Evolutionary conservation across 495 filamentous ascomycete species (phyloP).

Genomic region (Tuber magnatum): DNA sequence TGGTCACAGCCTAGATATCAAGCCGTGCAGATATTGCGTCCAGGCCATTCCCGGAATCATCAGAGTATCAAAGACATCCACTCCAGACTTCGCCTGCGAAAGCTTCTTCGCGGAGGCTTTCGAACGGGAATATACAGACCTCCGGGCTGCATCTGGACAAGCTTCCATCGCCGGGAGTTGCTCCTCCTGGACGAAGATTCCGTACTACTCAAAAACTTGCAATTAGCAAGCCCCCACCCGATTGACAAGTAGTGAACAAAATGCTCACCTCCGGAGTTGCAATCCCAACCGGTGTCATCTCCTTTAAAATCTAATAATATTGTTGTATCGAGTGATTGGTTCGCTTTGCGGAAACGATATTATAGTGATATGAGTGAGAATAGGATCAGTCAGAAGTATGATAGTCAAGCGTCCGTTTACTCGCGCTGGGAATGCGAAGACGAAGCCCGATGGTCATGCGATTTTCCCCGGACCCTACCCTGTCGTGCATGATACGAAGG

Average conservation of each 20-base stretch:
- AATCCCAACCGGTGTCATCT: slow-evolving; percentile 49
- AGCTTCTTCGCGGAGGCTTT: slow-evolving; percentile 44
- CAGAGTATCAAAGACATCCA: slow-evolving; percentile 56
- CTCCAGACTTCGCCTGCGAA: slow-evolving; percentile 34
- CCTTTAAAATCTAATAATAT: not conserved
- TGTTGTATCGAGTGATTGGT: not conserved
- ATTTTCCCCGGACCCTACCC: not conserved
- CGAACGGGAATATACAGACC: slow-evolving; percentile 59
- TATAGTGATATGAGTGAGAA: not conserved
- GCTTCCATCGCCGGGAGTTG: slow-evolving; percentile 52
- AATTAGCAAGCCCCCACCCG: not conserved
- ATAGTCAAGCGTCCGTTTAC: not conserved
- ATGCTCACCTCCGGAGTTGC: slow-evolving; percentile 53
- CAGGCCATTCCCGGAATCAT: slow-evolving; percentile 55
- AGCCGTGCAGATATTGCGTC: slow-evolving; percentile 55
- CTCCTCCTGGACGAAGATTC: slow-evolving; percentile 47
- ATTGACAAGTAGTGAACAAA: not conserved
- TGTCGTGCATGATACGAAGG: not conserved
- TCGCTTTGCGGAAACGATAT: not conserved
- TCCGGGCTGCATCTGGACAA: slow-evolving; percentile 46
- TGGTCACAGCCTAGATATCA: slow-evolving; percentile 63
- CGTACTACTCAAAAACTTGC: slow-evolving; percentile 43
- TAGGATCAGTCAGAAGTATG: not conserved
- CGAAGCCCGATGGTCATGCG: not conserved
- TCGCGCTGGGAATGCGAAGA: not conserved